A percentile compares a stretch with the other conserved stretches of the same genome.
phyloP scores from a whole-genome alignment of 306 rosid genomes.

The Quercus suber region DNA sequence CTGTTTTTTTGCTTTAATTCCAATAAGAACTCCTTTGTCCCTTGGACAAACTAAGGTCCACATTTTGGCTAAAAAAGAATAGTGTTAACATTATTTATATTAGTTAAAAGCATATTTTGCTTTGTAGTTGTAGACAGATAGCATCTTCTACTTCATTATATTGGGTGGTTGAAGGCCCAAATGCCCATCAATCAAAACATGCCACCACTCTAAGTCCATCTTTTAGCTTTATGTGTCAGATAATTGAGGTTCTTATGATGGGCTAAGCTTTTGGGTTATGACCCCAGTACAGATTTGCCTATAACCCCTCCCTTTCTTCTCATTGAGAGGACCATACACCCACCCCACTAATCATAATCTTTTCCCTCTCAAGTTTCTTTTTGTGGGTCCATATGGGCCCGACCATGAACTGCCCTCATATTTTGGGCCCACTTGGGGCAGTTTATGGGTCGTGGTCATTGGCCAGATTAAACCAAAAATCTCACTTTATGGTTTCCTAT shows the following conservation, averaged over 20 bases:
- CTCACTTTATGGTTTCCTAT: no score
- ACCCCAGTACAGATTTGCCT: neutral
- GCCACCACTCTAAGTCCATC: neutral
- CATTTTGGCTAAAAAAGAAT: neutral
- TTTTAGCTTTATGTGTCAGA: neutral
- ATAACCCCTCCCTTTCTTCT: neutral
- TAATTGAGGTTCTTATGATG: neutral
- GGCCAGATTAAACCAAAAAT: neutral
- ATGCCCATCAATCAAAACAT: constrained; percentile 17
- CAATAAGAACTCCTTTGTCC: neutral
- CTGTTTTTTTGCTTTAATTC: neutral
- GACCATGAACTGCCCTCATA: neutral
- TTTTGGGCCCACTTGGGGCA: neutral
- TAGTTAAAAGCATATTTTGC: neutral
- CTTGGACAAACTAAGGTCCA: constrained; percentile 18
- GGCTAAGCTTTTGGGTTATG: neutral
- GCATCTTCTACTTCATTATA: neutral
- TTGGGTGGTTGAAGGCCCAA: constrained; percentile 14
- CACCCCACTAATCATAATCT: constrained; percentile 17
- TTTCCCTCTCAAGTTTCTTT: neutral
- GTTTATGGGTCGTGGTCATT: neutral
- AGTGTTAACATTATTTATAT: neutral
- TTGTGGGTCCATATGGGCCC: neutral
- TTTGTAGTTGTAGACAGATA: constrained; percentile 5
- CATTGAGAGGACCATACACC: constrained; percentile 4